phyloP scores from a whole-genome alignment of 73 alveolate genomes.

The Tetrahymena thermophila region DNA sequence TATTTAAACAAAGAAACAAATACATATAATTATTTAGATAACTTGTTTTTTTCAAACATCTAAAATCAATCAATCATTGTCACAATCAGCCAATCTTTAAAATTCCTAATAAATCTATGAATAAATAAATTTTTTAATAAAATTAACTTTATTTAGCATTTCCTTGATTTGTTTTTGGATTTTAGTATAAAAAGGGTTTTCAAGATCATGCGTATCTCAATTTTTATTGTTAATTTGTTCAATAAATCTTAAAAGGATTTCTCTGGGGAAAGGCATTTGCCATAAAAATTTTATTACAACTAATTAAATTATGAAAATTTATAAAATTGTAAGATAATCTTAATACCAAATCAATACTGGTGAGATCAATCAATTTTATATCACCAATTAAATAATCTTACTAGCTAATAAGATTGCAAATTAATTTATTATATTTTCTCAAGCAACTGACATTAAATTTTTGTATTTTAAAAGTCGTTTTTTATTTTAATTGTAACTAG shows the following conservation, averaged over 20 bases:
- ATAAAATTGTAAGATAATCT: background rate
- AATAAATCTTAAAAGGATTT: background rate
- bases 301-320: background rate
- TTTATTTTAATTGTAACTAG: too few species aligned
- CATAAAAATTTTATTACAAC: background rate
- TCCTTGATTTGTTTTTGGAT: background rate
- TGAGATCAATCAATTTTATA: background rate
- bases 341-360: background rate
- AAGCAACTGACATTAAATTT: too few species aligned
- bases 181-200: too few species aligned
- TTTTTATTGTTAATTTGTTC: background rate
- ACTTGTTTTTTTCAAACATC: too few species aligned
- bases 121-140: too few species aligned
- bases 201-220: background rate
- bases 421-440: too few species aligned
- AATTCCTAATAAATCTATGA: too few species aligned
- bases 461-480: too few species aligned
- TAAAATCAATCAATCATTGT: too few species aligned
- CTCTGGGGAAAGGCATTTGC: background rate
- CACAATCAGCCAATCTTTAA: too few species aligned
- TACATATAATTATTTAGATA: too few species aligned
- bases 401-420: background rate
- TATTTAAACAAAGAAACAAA: too few species aligned
- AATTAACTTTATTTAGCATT: background rate
- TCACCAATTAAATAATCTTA: background rate